These are phyloP conservation scores for Thielaviopsis musarum DNA, from an alignment of 2,329 filamentous ascomycete genomes.

Conservation along the genomic window DNA sequence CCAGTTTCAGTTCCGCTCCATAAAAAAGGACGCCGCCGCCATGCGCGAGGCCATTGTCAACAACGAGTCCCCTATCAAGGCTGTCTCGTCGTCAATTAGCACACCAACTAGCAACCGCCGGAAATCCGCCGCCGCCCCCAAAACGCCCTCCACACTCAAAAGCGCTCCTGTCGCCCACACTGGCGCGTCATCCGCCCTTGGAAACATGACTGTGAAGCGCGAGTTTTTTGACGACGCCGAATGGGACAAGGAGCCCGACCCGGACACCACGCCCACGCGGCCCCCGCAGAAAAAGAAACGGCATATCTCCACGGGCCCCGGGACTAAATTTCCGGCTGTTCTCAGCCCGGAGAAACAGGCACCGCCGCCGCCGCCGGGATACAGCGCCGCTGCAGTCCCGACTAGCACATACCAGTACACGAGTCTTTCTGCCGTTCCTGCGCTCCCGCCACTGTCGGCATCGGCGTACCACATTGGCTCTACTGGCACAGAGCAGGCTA, in stretches of 20 bases:
- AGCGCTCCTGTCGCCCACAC: conserved; percentile 11
- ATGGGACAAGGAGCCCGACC: conserved; percentile 16
- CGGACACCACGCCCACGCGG: background rate
- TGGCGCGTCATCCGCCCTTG: conserved; percentile 15
- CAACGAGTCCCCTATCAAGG: conserved; percentile 29
- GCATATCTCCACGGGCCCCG: background rate
- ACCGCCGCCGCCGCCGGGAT: too few relatives aligned
- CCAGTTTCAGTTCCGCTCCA: conserved; percentile 41
- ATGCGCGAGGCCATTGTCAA: conserved; percentile 28
- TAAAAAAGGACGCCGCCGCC: conserved; percentile 35
- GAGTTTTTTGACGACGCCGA: conserved; percentile 15
- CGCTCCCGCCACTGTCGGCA: too few relatives aligned
- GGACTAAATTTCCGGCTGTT: too few relatives aligned
- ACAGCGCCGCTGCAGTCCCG: too few relatives aligned
- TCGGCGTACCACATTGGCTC: too few relatives aligned
- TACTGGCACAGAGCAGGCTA: too few relatives aligned
- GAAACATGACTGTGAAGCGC: conserved; percentile 16
- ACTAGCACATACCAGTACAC: too few relatives aligned
- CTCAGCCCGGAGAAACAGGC: too few relatives aligned
- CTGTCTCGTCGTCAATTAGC: conserved; percentile 17
- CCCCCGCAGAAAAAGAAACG: conserved; percentile 1
- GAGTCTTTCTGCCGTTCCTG: too few relatives aligned
- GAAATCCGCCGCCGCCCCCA: conserved; percentile 10
- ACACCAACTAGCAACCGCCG: conserved; percentile 13
- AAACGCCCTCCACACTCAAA: conserved; percentile 9